phyloP scores from a whole-genome alignment of 805 yeast species.

The Maudiozyma turicensis region DNA sequence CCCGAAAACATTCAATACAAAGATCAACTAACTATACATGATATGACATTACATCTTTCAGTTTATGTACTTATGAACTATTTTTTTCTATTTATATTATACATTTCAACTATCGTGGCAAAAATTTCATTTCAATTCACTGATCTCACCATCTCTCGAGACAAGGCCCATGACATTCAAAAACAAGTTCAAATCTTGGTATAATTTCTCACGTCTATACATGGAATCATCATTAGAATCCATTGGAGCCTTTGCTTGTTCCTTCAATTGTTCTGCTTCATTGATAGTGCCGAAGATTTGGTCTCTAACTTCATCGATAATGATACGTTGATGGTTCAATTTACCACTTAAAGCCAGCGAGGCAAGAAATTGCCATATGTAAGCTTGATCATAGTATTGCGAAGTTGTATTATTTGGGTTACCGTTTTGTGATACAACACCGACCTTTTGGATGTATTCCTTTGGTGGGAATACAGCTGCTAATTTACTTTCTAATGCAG shows the following conservation, averaged over 20 bases:
- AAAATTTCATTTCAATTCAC: conserved; percentile 46
- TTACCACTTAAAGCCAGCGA: conserved; percentile 87
- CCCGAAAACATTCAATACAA: too few species aligned
- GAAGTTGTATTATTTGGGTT: conserved; percentile 22
- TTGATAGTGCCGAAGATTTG: conserved; percentile 84
- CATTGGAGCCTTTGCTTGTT: conserved; percentile 10
- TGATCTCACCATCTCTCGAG: conserved; percentile 82
- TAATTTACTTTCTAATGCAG: conserved; percentile 67
- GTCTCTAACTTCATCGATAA: conserved; percentile 89
- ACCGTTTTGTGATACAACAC: neutral
- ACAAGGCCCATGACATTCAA: conserved; percentile 93
- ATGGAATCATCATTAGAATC: conserved; percentile 32
- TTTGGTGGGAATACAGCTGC: conserved; percentile 74
- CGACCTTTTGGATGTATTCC: conserved; percentile 20
- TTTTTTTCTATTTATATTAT: too few species aligned
- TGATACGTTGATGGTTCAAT: conserved; percentile 80
- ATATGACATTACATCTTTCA: neutral
- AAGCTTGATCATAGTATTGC: conserved; percentile 50
- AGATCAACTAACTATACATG: neutral
- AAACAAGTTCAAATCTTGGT: conserved; percentile 79
- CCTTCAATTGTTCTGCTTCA: conserved; percentile 47
- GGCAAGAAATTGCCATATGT: conserved; percentile 96
- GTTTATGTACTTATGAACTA: neutral
- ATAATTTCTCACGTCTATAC: conserved; percentile 46
- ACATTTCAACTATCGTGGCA: too few species aligned